phyloP scores from a whole-genome alignment of 108 stramenopile genomes.

The Cyclotella sp. region DNA sequence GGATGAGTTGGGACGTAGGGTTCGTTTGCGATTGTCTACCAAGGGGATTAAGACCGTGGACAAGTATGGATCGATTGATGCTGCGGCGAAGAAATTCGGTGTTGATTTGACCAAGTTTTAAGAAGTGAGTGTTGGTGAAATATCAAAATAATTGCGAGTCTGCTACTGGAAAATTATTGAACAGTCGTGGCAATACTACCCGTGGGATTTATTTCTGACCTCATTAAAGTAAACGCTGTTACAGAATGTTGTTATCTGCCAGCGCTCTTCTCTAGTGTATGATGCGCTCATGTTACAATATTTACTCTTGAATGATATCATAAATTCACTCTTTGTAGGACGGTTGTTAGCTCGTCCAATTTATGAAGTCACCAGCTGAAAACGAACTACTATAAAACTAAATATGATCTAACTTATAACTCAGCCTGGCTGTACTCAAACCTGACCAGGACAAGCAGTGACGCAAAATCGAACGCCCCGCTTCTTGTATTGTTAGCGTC shows the following conservation, averaged over 20 bases:
- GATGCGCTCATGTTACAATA: no score
- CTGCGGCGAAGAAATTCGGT: constrained; percentile 93
- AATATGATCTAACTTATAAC: constrained; percentile 16
- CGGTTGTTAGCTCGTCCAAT: no score
- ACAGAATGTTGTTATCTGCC: no score
- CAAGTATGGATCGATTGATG: constrained; percentile 92
- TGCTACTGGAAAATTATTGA: background rate
- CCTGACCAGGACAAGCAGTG: constrained; percentile 71
- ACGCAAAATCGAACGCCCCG: constrained; percentile 87
- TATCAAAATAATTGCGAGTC: background rate
- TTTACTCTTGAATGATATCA: no score
- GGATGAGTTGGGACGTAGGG: constrained; percentile 81
- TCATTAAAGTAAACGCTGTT: no score
- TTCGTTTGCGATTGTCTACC: constrained; percentile 89
- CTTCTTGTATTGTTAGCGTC: constrained; percentile 78
- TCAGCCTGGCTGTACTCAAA: constrained; percentile 50
- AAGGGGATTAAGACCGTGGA: constrained; percentile 97
- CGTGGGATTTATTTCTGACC: no score
- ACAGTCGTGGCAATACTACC: background rate
- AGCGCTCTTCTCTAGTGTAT: no score
- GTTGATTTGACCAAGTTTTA: constrained; percentile 89
- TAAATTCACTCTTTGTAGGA: no score
- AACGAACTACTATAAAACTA: background rate
- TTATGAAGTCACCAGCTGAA: no score
- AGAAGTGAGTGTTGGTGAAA: constrained; percentile 14